Conservation (phyloP, 441 rosid genomes). For the Eruca vesicaria region DNA sequence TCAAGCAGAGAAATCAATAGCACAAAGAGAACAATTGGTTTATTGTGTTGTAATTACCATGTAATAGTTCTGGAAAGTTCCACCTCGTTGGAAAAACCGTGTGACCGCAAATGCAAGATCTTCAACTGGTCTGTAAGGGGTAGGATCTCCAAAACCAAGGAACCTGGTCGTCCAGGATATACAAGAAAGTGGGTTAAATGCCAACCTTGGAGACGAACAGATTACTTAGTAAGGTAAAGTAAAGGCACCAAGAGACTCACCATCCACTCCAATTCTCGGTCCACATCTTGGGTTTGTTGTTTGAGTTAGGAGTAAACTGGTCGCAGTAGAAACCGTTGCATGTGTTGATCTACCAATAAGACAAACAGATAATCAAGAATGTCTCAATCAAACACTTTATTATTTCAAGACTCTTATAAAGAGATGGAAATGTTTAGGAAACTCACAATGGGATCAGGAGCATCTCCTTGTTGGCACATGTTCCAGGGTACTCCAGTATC, state of each 20-base stretch:
- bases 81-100: slow-evolving; percentile 70
- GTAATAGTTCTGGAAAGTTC: slow-evolving; percentile 80
- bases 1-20: no score
- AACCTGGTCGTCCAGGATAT: slow-evolving; percentile 43
- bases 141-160: slow-evolving; percentile 58
- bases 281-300: slow-evolving; percentile 72
- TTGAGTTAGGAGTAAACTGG: slow-evolving; percentile 73
- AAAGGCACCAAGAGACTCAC: slow-evolving; percentile 34
- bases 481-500: slow-evolving; percentile 84
- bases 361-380: slow-evolving; percentile 15
- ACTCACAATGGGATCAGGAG: slow-evolving; percentile 77
- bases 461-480: slow-evolving; percentile 76
- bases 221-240: background rate
- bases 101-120: slow-evolving; percentile 81
- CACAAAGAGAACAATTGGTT: background rate
- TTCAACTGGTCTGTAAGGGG: slow-evolving; percentile 66
- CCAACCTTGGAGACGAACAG: background rate
- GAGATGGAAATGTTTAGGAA: background rate
- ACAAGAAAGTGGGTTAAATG: slow-evolving; percentile 8
- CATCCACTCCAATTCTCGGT: slow-evolving; percentile 86
- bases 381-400: background rate
- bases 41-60: slow-evolving; percentile 45
- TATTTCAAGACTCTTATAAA: background rate
- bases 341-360: slow-evolving; percentile 60
- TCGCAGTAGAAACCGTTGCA: slow-evolving; percentile 83